phyloP scores from a whole-genome alignment of 2,329 filamentous ascomycete species.

The Arthrinium phaeospermum region DNA sequence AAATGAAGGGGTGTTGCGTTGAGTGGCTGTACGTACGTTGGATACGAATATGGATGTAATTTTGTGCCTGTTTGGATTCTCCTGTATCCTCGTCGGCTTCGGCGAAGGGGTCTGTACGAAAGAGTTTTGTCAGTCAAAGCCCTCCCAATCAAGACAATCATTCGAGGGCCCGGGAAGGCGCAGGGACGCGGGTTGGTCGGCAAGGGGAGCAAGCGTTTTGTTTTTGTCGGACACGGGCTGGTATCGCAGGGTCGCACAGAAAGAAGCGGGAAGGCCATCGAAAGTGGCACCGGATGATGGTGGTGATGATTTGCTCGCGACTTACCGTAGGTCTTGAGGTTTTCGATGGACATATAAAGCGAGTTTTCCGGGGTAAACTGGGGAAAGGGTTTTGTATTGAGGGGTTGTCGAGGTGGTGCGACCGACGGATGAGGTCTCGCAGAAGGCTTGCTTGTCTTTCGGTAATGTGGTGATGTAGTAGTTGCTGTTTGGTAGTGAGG shows the following conservation, averaged over 20 bases:
- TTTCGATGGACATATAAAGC: slow-evolving; percentile 99
- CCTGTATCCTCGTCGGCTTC: slow-evolving; percentile 99
- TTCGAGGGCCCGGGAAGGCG: neutral
- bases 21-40: slow-evolving; percentile 74
- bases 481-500: slow-evolving; percentile 24
- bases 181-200: slow-evolving; percentile 4
- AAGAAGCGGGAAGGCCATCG: neutral
- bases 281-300: slow-evolving; percentile 6
- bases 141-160: slow-evolving; percentile 35
- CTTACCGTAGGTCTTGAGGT: slow-evolving; percentile 94
- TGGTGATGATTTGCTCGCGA: slow-evolving; percentile 31
- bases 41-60: slow-evolving; percentile 99
- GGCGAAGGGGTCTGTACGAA: slow-evolving; percentile 92
- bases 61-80: slow-evolving; percentile 93
- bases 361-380: slow-evolving; percentile 67
- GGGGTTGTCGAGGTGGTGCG: slow-evolving; percentile 48
- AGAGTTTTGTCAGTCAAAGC: slow-evolving; percentile 5
- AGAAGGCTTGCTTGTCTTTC: slow-evolving; percentile 35
- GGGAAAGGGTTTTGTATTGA: slow-evolving; percentile 57
- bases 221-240: neutral
- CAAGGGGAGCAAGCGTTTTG: neutral
- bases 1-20: slow-evolving; percentile 21
- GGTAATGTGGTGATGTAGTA: slow-evolving; percentile 25
- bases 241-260: neutral
- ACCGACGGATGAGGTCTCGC: slow-evolving; percentile 60